Evolutionary conservation across 768 basidiomycete genomes (phyloP).

Genomic region (Royoungia palumana): DNA sequence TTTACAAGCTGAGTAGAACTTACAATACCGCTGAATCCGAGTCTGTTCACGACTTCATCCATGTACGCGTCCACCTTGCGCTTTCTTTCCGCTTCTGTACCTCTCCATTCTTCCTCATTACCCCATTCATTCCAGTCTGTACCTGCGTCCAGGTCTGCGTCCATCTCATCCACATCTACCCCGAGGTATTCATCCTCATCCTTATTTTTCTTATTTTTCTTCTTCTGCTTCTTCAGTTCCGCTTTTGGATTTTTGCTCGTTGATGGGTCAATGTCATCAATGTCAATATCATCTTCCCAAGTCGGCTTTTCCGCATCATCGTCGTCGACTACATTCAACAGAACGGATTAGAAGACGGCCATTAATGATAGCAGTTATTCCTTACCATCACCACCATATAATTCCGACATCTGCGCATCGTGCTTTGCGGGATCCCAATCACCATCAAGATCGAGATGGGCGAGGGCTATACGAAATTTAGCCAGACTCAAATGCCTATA

Average conservation of each 20-base stretch:
- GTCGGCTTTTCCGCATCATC: conserved; percentile 64
- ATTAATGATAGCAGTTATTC: conserved; percentile 10
- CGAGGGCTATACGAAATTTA: conserved; percentile 43
- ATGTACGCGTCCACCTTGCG: conserved; percentile 81
- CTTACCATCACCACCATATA: conserved; percentile 59
- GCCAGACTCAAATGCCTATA: not conserved
- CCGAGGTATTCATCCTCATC: conserved; percentile 45
- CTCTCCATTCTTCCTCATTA: conserved; percentile 69
- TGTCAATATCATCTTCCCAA: conserved; percentile 90
- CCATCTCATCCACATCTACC: conserved; percentile 45
- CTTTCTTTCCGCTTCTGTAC: conserved; percentile 89
- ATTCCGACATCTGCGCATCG: conserved; percentile 73
- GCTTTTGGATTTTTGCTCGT: conserved; percentile 31
- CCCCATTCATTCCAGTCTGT: conserved; percentile 30
- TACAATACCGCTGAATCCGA: conserved; percentile 97
- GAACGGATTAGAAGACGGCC: not conserved
- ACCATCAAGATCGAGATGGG: conserved; percentile 78
- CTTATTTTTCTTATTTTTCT: conserved; percentile 43
- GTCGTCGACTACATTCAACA: conserved; percentile 24
- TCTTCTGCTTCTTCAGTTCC: conserved; percentile 37
- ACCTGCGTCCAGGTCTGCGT: conserved; percentile 56
- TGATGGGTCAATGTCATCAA: conserved; percentile 55
- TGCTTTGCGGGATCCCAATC: conserved; percentile 91
- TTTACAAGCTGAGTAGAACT: conserved; percentile 25
- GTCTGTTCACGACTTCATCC: conserved; percentile 75